Conservation (phyloP, 192 early-diverging fungal species). For the Linnemannia zychae region DNA sequence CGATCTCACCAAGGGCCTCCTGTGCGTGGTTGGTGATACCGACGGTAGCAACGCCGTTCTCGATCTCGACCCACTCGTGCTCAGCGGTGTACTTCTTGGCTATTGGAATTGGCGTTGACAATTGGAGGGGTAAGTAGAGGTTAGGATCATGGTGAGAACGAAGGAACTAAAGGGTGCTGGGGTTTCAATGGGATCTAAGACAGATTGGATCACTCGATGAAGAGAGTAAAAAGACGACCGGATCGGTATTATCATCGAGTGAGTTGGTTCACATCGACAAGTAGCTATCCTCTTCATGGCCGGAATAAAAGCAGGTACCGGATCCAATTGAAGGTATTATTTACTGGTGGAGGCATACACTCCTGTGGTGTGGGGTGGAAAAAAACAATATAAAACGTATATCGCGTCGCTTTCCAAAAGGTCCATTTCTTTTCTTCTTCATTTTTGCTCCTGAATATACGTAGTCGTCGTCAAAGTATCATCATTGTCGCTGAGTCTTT, state of each 20-base stretch:
- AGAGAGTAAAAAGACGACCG: not conserved
- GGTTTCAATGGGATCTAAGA: not conserved
- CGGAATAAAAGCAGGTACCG: too few species aligned
- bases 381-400: not conserved
- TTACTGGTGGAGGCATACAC: too few species aligned
- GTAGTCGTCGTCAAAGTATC: too few species aligned
- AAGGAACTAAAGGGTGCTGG: not conserved
- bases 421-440: not conserved
- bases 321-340: not conserved
- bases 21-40: constrained; percentile 96
- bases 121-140: not conserved
- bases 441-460: not conserved
- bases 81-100: constrained; percentile 84
- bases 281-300: too few species aligned
- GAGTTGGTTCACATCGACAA: too few species aligned
- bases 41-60: constrained; percentile 82
- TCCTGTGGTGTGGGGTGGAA: too few species aligned
- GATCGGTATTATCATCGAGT: not conserved
- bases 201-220: not conserved
- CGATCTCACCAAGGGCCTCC: constrained; percentile 92
- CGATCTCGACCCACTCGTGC: constrained; percentile 93
- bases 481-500: too few species aligned
- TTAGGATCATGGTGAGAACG: not conserved
- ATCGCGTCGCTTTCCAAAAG: not conserved
- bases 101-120: constrained; percentile 3